Conservation (phyloP, 139 green algal genomes). For the Closterium sp. region DNA sequence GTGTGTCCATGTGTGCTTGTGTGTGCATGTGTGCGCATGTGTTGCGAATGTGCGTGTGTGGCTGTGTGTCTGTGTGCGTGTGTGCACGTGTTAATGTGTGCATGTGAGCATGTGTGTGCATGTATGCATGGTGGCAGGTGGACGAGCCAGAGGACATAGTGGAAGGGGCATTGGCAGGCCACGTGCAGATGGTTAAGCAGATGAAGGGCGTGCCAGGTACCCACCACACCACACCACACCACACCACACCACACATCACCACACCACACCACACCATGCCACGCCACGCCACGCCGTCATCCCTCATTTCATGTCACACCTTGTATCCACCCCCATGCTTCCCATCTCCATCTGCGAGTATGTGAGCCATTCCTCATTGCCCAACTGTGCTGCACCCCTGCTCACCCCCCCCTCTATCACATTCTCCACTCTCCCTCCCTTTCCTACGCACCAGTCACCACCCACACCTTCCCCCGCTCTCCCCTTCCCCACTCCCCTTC, state of each 20-base stretch:
- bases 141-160: constrained; percentile 70
- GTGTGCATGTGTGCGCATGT: background rate
- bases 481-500: background rate
- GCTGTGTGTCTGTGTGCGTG: background rate
- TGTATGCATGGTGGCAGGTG: constrained; percentile 47
- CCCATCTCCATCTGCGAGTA: background rate
- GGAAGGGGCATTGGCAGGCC: constrained; percentile 58
- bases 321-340: background rate
- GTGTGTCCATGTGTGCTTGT: background rate
- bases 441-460: background rate
- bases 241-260: background rate
- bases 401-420: background rate
- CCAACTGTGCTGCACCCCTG: background rate
- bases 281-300: background rate
- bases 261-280: too few relatives aligned
- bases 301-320: background rate
- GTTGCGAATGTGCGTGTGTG: background rate
- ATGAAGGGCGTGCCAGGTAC: constrained; percentile 61
- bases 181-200: constrained; percentile 74
- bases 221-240: background rate
- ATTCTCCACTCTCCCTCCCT: background rate
- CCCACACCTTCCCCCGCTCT: background rate
- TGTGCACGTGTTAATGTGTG: background rate
- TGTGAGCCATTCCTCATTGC: background rate
- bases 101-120: background rate